Conservation (phyloP, 2,329 filamentous ascomycete species). For the Colletotrichum orchidophilum region DNA sequence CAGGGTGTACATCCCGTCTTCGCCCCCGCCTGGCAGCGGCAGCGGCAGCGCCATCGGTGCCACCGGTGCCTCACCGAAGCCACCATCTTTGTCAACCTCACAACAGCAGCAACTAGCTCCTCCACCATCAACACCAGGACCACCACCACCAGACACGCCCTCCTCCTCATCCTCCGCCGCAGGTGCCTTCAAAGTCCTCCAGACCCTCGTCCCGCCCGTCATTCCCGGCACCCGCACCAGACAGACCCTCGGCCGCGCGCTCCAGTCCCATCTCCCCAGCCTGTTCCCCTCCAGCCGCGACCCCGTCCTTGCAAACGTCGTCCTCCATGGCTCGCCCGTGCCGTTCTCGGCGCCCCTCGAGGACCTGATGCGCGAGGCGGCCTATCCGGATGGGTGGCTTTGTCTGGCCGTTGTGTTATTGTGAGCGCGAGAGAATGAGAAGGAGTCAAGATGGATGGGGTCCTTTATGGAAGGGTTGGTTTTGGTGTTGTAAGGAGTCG, state of each 20-base stretch:
- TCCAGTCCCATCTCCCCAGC: constrained; percentile 78
- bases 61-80: constrained; percentile 27
- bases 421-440: constrained; percentile 37
- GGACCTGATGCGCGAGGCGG: constrained; percentile 82
- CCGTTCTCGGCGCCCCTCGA: constrained; percentile 83
- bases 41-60: not conserved
- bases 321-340: constrained; percentile 86
- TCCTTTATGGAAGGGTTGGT: not conserved
- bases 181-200: constrained; percentile 76
- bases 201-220: constrained; percentile 72
- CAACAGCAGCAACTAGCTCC: not conserved
- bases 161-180: too few species aligned
- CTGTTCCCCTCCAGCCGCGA: constrained; percentile 89
- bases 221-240: constrained; percentile 47
- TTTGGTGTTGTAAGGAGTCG: not conserved
- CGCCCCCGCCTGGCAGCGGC: constrained; percentile 50
- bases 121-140: not conserved
- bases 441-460: not conserved
- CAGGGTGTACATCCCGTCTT: constrained; percentile 82
- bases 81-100: not conserved
- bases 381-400: constrained; percentile 93
- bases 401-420: constrained; percentile 83
- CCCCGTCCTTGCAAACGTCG: constrained; percentile 82
- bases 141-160: constrained; percentile 10
- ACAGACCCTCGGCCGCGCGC: constrained; percentile 74